Evolutionary conservation across 2,329 filamentous ascomycete genomes (phyloP).

Genomic region (Elsinoe perseae): DNA sequence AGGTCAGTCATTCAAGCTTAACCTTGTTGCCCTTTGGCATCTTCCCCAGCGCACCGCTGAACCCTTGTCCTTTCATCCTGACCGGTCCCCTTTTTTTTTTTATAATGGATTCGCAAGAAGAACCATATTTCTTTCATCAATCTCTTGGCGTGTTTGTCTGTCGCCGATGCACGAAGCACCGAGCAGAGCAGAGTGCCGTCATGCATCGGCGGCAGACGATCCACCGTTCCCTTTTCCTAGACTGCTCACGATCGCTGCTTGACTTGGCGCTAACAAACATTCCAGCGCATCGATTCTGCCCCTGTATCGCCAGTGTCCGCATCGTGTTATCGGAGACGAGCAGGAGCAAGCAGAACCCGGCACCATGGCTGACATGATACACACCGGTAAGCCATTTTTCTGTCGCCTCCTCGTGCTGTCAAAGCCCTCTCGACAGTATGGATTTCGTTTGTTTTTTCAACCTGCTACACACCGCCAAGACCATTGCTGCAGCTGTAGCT

Average conservation of each 20-base stretch:
- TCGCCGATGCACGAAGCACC: neutral
- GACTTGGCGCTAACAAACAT: neutral
- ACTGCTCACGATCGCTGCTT: neutral
- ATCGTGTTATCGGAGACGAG: neutral
- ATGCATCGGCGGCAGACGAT: neutral
- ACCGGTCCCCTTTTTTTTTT: neutral
- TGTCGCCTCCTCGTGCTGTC: neutral
- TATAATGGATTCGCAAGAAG: neutral
- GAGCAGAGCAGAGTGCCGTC: neutral
- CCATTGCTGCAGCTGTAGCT: neutral
- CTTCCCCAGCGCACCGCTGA: neutral
- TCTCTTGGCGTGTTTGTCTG: neutral
- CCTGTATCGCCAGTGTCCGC: neutral
- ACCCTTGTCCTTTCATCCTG: conserved; percentile 13
- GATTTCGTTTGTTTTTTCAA: conserved; percentile 1
- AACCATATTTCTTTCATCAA: conserved; percentile 4
- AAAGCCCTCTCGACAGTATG: neutral
- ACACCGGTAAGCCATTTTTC: neutral
- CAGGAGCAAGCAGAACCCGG: conserved; percentile 1
- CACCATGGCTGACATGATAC: conserved; percentile 1
- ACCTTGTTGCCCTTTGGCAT: conserved; percentile 12
- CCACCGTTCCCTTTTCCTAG: neutral
- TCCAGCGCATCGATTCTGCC: neutral
- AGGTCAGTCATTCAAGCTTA: conserved; percentile 13
- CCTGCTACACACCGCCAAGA: neutral